Base-by-base conservation (phyloP, 768 basidiomycete species). In the Pholiota molesta region DNA sequence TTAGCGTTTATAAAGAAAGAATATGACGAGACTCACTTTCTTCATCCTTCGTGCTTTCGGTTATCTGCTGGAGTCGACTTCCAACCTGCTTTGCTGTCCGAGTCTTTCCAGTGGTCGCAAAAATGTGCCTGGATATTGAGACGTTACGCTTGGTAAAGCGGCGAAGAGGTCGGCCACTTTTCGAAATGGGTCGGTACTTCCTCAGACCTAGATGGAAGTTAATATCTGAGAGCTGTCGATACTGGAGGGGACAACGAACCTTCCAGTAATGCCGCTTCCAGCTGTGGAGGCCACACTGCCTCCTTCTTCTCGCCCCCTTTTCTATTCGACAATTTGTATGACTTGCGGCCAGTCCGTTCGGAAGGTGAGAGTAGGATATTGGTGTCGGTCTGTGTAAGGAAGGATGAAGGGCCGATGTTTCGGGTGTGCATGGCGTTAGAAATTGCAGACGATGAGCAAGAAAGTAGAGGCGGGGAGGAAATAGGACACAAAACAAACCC, bases 81-180 rank as follows among this genome's bases (percentile, higher is more conserved):
- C 90, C 89, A 51, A 91, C 89, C 73, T 91, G 90, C 72, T 91
- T 91, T 14, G 89, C 80, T 5, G 88, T 86, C 63, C 90, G 79
- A 57, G 77, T 76, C 68, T 85, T 84, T 3, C 90, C 88, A 0
- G 90, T 91, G 45, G 77, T 80, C 13, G 76, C 74, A 69, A 79
- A 81, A 68, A 91, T 90, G 71, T 87, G 84, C 61, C 88, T 83
- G 49, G 89, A 86, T 65, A 91, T 88, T 73, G 89, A 89, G 49
- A 85, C 81, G 73, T 91, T 91, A 55, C 90, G 81, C 78, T 87
- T 84, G 40, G 90, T 90, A 69, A 87, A 90, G 57, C 89, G 83
- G 9, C 87, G 66, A 3, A 72, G 65, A 17, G 62, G 65, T 19
- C 62, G 55, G 17, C 66, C 64, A n/a, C 56, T 66, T 54, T 67